Percentiles rank a stretch among this genome's conserved stretches.
phyloP scores from a whole-genome alignment of 2,329 filamentous ascomycete species.

The Trichoderma aggressivum region DNA sequence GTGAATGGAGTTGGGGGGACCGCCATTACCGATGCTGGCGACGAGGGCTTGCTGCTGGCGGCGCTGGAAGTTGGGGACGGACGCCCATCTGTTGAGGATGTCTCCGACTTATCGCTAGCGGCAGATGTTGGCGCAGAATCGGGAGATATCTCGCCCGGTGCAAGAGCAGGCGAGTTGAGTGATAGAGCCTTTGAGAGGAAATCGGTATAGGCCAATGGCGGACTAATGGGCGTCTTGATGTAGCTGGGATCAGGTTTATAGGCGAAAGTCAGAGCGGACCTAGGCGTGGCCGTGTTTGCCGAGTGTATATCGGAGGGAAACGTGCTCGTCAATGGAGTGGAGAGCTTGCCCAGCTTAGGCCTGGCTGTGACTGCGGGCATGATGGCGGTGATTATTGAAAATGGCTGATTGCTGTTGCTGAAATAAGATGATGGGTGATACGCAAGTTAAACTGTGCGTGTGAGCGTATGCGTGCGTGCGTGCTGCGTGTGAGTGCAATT shows the following conservation, averaged over 20 bases:
- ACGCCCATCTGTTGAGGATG: constrained; percentile 55
- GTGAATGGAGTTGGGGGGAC: constrained; percentile 51
- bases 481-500: constrained; percentile 11
- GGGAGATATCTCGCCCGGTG: constrained; percentile 48
- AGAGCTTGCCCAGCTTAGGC: constrained; percentile 60
- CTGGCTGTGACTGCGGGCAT: constrained; percentile 48
- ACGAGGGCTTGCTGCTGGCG: constrained; percentile 33
- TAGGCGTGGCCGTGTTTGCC: constrained; percentile 64
- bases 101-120: constrained; percentile 52
- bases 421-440: not conserved
- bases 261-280: constrained; percentile 45
- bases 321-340: constrained; percentile 59
- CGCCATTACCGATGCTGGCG: constrained; percentile 37
- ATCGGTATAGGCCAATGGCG: constrained; percentile 84
- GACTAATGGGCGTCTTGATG: constrained; percentile 89
- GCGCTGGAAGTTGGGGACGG: constrained; percentile 42
- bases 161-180: constrained; percentile 64
- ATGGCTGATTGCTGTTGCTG: not conserved
- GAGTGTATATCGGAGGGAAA: constrained; percentile 61
- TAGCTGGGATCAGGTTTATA: constrained; percentile 46
- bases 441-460: not conserved
- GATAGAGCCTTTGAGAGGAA: constrained; percentile 79
- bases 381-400: constrained; percentile 28
- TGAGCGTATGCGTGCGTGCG: not conserved
- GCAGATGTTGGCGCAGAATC: constrained; percentile 55